Evolutionary conservation across 1,139 yeast genomes (phyloP), one percentile per base, ranked within the genome.

Genomic region (Pichia sp.): DNA sequence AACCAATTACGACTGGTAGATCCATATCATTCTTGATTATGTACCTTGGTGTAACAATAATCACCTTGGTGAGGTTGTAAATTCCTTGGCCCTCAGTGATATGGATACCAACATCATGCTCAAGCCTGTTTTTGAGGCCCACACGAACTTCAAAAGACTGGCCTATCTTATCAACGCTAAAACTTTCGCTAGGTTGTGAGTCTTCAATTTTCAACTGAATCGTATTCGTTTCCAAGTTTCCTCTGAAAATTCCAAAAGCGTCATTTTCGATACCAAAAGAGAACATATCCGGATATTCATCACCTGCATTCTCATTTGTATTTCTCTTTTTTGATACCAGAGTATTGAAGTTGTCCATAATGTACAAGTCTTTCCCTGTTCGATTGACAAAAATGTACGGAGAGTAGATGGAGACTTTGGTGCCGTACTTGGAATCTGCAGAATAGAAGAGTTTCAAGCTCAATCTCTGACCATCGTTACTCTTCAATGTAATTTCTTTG

Each of bases 151-250:
- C 94, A 30, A 72, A 69, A 1, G 78, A 66, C 48, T 86, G 93
- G 0, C 98, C 98, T 41, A 91, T 72, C 3, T 95, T 94, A 55
- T 88, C 96, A 51, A 91, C 77, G 56, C 94, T 81, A 31, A 86
- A 64, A 1, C 87, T 85, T 0, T 65, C 58, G 41, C 96, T 83
- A 77, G 85, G 74, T n/a, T 66, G 65, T 0, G 94, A 81, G 38
- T 83, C 85, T 3, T 73, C 84, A 22, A 85, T 66, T 42, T 72
- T 70, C 11, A 88, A 51, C n/a, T 70, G 56, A 0, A 93, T 94
- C 41, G 94, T 67, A 48, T 81, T 81, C n/a, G n/a, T n/a, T 30
- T 77, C 69, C 20, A 53, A 42, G 29, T 51, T 53, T 11, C 56
- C 57, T 15, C 48, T 40, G 13, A 53, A 41, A 18, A 52, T 34